phyloP scores from a whole-genome alignment of 345 rosid genomes.

The Luvunga scandens region DNA sequence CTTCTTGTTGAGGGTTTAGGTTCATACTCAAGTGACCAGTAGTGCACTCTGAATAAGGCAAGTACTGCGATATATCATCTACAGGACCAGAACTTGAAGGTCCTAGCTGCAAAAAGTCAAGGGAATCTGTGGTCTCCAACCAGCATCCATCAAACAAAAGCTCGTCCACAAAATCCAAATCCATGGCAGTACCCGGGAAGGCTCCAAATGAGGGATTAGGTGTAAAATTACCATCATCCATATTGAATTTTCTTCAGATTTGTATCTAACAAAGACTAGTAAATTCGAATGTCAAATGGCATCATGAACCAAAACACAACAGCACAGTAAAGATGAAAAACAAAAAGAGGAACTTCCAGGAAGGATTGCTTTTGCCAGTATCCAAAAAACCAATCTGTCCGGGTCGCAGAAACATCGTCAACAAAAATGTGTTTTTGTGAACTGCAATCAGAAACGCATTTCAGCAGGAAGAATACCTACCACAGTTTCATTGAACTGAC shows the following conservation, averaged over 20 bases:
- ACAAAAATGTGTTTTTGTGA: conserved; percentile 49
- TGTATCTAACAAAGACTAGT: conserved; percentile 27
- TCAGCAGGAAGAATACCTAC: conserved; percentile 50
- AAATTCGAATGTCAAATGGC: conserved; percentile 22
- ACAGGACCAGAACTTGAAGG: conserved; percentile 29
- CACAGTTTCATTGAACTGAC: conserved; percentile 24
- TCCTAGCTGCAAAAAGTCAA: conserved; percentile 34
- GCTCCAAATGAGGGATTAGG: conserved; percentile 43
- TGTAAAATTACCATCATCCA: conserved; percentile 52
- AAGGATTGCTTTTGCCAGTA: conserved; percentile 40
- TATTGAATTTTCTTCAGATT: conserved; percentile 33
- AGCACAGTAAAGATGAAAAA: conserved; percentile 60
- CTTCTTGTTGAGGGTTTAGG: conserved; percentile 26
- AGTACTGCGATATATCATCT: conserved; percentile 22
- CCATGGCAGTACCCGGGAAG: conserved; percentile 57
- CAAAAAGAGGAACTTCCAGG: conserved; percentile 65
- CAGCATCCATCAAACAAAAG: conserved; percentile 82
- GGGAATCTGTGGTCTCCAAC: conserved; percentile 58
- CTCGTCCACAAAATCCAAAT: conserved; percentile 87
- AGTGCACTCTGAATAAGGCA: conserved; percentile 23
- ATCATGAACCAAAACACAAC: conserved; percentile 50
- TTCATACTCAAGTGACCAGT: conserved; percentile 23
- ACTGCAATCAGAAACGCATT: conserved; percentile 65
- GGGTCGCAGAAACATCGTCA: conserved; percentile 69
- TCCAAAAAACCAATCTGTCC: conserved; percentile 53